phyloP scores from a whole-genome alignment of 176 grass and related monocot species.

The Ensete glaucum region DNA sequence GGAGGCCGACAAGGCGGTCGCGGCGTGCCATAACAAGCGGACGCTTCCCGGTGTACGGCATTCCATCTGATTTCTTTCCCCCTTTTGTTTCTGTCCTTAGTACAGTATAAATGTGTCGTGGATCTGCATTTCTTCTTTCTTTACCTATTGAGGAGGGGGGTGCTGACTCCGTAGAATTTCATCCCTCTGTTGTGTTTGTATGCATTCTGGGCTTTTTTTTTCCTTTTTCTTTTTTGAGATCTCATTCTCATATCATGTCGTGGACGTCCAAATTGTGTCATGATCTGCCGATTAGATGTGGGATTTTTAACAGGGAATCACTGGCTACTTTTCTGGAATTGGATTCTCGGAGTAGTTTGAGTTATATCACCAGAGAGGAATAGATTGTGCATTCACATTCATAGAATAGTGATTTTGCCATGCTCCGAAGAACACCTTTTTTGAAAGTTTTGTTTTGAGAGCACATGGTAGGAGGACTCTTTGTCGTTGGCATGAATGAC shows the following conservation, averaged over 20 bases:
- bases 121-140: constrained; percentile 3
- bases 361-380: neutral
- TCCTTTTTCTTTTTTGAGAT: neutral
- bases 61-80: neutral
- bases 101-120: neutral
- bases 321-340: neutral
- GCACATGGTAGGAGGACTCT: too few species aligned
- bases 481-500: too few species aligned
- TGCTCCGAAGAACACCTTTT: neutral
- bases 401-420: neutral
- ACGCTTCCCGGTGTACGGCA: constrained; percentile 69
- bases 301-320: neutral
- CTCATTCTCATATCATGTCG: neutral
- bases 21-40: constrained; percentile 80
- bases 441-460: neutral
- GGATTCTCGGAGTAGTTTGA: neutral
- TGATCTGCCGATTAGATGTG: neutral
- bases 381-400: neutral
- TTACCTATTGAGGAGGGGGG: too few species aligned
- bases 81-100: neutral
- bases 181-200: neutral
- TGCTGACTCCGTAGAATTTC: neutral
- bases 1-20: constrained; percentile 97
- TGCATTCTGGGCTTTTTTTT: neutral
- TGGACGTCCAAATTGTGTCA: neutral